These are phyloP conservation scores for Mycena kentingensis DNA, from an alignment of 768 basidiomycete species.

Conservation along the genomic window DNA sequence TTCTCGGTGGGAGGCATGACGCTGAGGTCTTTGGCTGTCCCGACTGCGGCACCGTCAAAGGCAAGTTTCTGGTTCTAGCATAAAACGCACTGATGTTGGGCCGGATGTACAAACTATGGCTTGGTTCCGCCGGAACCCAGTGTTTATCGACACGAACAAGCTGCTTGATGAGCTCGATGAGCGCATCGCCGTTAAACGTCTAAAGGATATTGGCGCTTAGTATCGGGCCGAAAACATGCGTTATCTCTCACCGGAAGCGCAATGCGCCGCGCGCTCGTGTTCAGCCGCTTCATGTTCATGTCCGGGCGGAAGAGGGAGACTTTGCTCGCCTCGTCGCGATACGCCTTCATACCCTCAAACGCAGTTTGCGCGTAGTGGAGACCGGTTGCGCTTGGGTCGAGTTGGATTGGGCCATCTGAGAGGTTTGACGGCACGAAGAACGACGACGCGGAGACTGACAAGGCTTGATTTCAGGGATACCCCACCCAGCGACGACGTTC, in stretches of 20 bases:
- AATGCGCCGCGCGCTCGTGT: slow-evolving; percentile 74
- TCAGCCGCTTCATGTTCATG: slow-evolving; percentile 98
- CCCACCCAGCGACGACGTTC: slow-evolving; percentile 77
- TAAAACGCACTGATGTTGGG: slow-evolving; percentile 60
- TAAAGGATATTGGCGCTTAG: slow-evolving; percentile 33
- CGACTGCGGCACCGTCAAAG: slow-evolving; percentile 61
- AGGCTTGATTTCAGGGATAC: slow-evolving; percentile 75
- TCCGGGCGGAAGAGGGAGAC: slow-evolving; percentile 90
- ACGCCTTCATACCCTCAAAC: slow-evolving; percentile 97
- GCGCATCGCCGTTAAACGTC: slow-evolving; percentile 76
- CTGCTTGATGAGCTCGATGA: slow-evolving; percentile 81
- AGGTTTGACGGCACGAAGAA: slow-evolving; percentile 6
- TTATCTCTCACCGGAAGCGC: slow-evolving; percentile 80
- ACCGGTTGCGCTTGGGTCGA: slow-evolving; percentile 82
- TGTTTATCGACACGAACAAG: slow-evolving; percentile 81
- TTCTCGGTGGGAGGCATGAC: slow-evolving; percentile 75
- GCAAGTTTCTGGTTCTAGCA: not conserved
- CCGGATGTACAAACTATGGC: slow-evolving; percentile 91
- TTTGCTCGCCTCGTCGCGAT: slow-evolving; percentile 68
- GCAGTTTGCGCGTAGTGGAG: slow-evolving; percentile 91
- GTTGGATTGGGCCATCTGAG: slow-evolving; percentile 70
- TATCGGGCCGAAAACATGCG: slow-evolving; percentile 25
- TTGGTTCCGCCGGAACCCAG: slow-evolving; percentile 89
- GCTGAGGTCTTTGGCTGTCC: slow-evolving; percentile 68
- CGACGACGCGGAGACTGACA: slow-evolving; percentile 51